phyloP scores from a whole-genome alignment of 208 protist species.

The Strigomonas culicis region DNA sequence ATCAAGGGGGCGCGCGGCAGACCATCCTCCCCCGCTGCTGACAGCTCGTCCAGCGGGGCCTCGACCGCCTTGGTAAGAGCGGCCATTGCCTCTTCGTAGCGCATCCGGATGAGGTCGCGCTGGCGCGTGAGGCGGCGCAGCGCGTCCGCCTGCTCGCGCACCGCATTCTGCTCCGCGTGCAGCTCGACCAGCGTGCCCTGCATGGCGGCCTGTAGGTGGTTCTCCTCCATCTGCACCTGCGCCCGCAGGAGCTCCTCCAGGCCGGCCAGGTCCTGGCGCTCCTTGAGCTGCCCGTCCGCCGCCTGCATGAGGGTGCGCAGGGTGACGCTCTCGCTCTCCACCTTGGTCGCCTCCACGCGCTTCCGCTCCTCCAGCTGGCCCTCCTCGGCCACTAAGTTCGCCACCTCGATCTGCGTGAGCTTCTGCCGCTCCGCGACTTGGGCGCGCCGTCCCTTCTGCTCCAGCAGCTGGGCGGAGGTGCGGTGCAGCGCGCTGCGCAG shows the following conservation, averaged over 20 bases:
- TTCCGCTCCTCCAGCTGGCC: conserved; percentile 13
- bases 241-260: conserved; percentile 46
- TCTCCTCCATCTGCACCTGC: conserved; percentile 47
- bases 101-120: conserved; percentile 29
- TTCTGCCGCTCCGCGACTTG: conserved; percentile 9
- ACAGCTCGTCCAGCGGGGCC: conserved; percentile 7
- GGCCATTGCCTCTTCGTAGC: conserved; percentile 53
- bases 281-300: conserved; percentile 32
- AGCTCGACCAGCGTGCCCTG: conserved; percentile 46
- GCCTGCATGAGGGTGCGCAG: conserved; percentile 42
- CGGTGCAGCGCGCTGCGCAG: conserved; percentile 22
- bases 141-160: conserved; percentile 39
- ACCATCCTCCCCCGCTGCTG: neutral
- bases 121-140: conserved; percentile 31
- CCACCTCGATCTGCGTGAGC: conserved; percentile 19
- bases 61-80: conserved; percentile 28
- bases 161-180: conserved; percentile 55
- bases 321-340: conserved; percentile 15
- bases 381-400: neutral
- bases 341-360: conserved; percentile 13
- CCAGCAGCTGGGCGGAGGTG: conserved; percentile 11
- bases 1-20: neutral
- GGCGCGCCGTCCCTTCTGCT: conserved; percentile 9
- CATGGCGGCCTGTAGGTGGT: conserved; percentile 34
- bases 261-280: conserved; percentile 26